Evolutionary conservation across 306 rosid genomes (phyloP).

Genomic region (Cicer cuneatum): DNA sequence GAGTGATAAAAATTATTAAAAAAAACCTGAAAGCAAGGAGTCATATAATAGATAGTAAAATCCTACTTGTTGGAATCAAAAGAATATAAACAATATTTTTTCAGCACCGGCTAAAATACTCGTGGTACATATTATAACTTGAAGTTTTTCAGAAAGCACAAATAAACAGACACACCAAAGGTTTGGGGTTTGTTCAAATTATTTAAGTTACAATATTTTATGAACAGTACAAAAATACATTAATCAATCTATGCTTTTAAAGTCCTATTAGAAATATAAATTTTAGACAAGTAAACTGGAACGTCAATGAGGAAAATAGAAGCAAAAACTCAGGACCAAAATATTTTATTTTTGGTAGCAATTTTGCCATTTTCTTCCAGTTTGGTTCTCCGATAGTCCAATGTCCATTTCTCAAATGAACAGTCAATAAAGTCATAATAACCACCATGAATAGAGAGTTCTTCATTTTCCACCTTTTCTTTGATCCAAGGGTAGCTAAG

Average conservation of each 20-base stretch:
- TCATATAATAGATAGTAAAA: not conserved
- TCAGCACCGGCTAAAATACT: constrained; percentile 17
- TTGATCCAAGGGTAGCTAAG: constrained; percentile 96
- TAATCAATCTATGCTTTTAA: constrained; percentile 38
- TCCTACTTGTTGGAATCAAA: constrained; percentile 7
- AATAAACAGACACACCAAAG: not conserved
- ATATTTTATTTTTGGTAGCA: constrained; percentile 60
- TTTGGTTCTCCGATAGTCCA: constrained; percentile 69
- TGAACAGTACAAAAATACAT: constrained; percentile 9
- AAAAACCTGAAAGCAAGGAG: constrained; percentile 7
- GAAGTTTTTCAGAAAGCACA: not conserved
- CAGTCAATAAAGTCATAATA: constrained; percentile 89
- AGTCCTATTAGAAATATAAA: not conserved
- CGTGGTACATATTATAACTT: not conserved
- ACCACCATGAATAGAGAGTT: constrained; percentile 81
- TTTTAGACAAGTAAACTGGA: constrained; percentile 12
- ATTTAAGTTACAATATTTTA: not conserved
- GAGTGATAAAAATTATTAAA: not conserved
- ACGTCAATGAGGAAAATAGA: constrained; percentile 18
- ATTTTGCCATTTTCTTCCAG: constrained; percentile 53
- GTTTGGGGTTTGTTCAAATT: constrained; percentile 17
- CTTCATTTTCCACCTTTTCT: constrained; percentile 74
- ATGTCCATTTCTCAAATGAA: constrained; percentile 97
- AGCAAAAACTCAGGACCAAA: constrained; percentile 68
- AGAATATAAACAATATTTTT: not conserved